A percentile compares a stretch with the other conserved stretches of the same genome.
phyloP scores from a whole-genome alignment of 2,329 filamentous ascomycete genomes.

The Sphaerulina vaccinii region DNA sequence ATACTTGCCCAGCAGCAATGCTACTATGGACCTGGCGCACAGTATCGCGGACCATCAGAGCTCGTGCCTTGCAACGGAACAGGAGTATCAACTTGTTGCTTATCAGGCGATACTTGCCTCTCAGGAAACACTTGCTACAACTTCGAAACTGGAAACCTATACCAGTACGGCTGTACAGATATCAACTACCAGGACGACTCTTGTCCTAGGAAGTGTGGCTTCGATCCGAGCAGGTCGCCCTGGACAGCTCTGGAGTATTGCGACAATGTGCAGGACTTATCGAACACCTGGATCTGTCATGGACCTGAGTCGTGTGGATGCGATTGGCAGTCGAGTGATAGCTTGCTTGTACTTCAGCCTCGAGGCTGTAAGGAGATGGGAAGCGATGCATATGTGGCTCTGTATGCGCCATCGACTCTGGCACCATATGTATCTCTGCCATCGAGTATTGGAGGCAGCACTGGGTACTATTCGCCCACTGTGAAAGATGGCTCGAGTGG shows the following conservation, averaged over 20 bases:
- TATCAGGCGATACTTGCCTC: slow-evolving; percentile 33
- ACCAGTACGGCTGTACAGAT: slow-evolving; percentile 38
- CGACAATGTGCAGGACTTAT: slow-evolving; percentile 23
- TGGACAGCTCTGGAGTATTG: slow-evolving; percentile 35
- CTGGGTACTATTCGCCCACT: slow-evolving; percentile 30
- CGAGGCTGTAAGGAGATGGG: slow-evolving; percentile 35
- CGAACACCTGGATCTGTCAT: slow-evolving; percentile 35
- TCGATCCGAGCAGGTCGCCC: slow-evolving; percentile 31
- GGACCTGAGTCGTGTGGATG: slow-evolving; percentile 35
- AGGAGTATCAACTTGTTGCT: slow-evolving; percentile 32
- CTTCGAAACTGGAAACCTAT: slow-evolving; percentile 28
- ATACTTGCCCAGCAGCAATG: slow-evolving; percentile 31
- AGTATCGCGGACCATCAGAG: slow-evolving; percentile 27
- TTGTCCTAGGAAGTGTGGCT: slow-evolving; percentile 36
- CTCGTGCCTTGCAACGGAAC: slow-evolving; percentile 30
- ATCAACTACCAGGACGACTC: slow-evolving; percentile 30
- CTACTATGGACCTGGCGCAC: slow-evolving; percentile 33
- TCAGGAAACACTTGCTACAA: slow-evolving; percentile 35
- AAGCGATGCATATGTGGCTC: slow-evolving; percentile 30
- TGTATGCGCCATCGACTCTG: slow-evolving; percentile 32
- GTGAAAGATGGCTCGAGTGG: slow-evolving; percentile 24
- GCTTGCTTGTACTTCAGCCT: slow-evolving; percentile 25
- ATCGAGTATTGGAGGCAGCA: slow-evolving; percentile 27
- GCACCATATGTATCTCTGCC: slow-evolving; percentile 34
- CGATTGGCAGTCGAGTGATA: slow-evolving; percentile 26